Evolutionary conservation across 2,329 filamentous ascomycete genomes (phyloP), one percentile per base, ranked within the genome.

Genomic region (Epichloe gansuensis): DNA sequence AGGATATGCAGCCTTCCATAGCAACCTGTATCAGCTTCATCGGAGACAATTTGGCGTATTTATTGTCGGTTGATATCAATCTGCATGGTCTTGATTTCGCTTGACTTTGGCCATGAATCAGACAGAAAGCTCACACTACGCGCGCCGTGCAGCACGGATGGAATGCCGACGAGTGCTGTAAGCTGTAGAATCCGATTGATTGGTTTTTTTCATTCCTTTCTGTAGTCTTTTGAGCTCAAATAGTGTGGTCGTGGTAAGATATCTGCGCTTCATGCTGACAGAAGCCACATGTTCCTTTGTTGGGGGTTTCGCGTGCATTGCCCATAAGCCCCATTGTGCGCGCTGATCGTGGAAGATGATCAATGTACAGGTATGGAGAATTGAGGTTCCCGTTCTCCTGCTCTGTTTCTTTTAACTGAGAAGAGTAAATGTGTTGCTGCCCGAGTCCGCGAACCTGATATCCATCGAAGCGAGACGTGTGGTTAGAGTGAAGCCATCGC

Each of bases 401-500:
- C 3, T 31, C 31, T 31, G 9, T 11, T 31, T 11, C 3, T 11
- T 8, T 31, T 1, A 31, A 31, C 31, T 31, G 0, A 31, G 9
- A 31, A 31, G 31, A 11, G 31, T 31, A 4, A 11, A 31, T 11
- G 31, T 42, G 11, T 25, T 13, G 25, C n/a, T 8, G 15, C 17
- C 17, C 21, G 17, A 25, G 35, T 13, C 7, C 9, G 23, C 35
- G 25, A 17, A 13, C 12, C 3, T 12, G 9, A n/a, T n/a, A 4
- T 35, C 12, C 21, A 15, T 27, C 17, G 13, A 43, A 11, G 17
- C 40, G 3, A 25, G 40, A 11, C 23, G n/a, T 4, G 15, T 27
- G 25, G 42, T 38, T 17, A 7, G 31, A 41, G 36, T 44, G 47
- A 53, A 46, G 51, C 36, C 51, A 53, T 53, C 51, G 47, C 40